Percentiles rank a stretch among this genome's conserved stretches.
phyloP scores from a whole-genome alignment of 1,284 basidiomycete species.

The Cerioporus squamosus region DNA sequence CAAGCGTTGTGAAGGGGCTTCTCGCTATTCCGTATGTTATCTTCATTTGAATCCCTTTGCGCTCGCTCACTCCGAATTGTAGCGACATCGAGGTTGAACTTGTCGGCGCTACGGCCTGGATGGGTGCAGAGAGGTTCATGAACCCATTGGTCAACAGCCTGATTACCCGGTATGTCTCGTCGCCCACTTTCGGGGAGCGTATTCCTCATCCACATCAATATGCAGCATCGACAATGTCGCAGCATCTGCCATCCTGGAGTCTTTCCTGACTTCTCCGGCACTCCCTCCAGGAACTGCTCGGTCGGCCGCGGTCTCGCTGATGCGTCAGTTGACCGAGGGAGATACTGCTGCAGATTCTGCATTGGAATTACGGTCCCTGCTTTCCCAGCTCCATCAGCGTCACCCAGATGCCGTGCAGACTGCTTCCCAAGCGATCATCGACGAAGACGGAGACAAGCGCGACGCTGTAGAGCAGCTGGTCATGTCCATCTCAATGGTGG shows the following conservation, averaged over 20 bases:
- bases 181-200: neutral
- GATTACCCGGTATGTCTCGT: slow-evolving; percentile 42
- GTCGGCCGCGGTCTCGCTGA: slow-evolving; percentile 48
- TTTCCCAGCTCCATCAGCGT: slow-evolving; percentile 36
- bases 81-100: slow-evolving; percentile 59
- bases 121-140: slow-evolving; percentile 64
- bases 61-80: slow-evolving; percentile 24
- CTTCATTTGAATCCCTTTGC: neutral
- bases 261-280: slow-evolving; percentile 45
- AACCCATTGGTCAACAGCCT: slow-evolving; percentile 54
- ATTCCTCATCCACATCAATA: neutral
- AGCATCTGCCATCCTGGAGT: slow-evolving; percentile 45
- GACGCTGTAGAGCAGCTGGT: slow-evolving; percentile 54
- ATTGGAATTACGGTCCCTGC: slow-evolving; percentile 7
- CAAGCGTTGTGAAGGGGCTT: slow-evolving; percentile 45
- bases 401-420: slow-evolving; percentile 52
- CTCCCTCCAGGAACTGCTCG: slow-evolving; percentile 45
- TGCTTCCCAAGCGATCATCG: slow-evolving; percentile 42
- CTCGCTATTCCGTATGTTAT: slow-evolving; percentile 49
- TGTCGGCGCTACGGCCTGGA: slow-evolving; percentile 44
- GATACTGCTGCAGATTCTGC: neutral
- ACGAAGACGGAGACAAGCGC: slow-evolving; percentile 41
- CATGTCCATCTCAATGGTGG: slow-evolving; percentile 58
- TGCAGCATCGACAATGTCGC: slow-evolving; percentile 47
- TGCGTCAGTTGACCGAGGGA: slow-evolving; percentile 36